Percentiles rank a stretch among this genome's conserved stretches.
Conservation (phyloP, 2,329 filamentous ascomycete genomes). For the Talaromyces sp. region DNA sequence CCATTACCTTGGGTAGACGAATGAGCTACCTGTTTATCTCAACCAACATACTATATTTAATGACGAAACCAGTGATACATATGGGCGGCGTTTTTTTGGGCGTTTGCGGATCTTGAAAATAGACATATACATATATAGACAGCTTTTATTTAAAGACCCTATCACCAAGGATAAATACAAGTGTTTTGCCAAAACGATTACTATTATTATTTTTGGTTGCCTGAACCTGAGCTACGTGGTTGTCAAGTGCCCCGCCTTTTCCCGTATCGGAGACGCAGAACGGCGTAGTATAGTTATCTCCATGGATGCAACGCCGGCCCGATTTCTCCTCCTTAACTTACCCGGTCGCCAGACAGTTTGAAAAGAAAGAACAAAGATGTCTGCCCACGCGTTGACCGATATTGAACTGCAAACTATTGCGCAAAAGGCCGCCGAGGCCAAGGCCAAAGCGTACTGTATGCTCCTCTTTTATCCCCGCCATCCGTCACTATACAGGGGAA, state of each 20-base stretch:
- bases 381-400: slow-evolving; percentile 44
- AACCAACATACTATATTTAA: background rate
- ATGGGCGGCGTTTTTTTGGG: background rate
- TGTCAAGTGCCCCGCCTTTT: background rate
- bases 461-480: background rate
- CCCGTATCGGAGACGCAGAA: background rate
- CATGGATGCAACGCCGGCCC: background rate
- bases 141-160: background rate
- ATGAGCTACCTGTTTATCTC: background rate
- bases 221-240: background rate
- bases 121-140: background rate
- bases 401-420: slow-evolving; percentile 63
- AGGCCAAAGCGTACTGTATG: slow-evolving; percentile 71
- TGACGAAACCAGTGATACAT: background rate
- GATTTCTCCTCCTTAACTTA: background rate
- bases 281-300: background rate
- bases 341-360: background rate
- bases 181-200: background rate
- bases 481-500: background rate
- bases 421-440: slow-evolving; percentile 62
- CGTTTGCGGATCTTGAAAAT: background rate
- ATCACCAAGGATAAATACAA: background rate
- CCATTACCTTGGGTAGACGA: slow-evolving; percentile 49
- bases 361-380: slow-evolving; percentile 14
- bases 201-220: too few species aligned